A percentile compares a stretch with the other conserved stretches of the same genome.
Conservation (phyloP, 2,329 filamentous ascomycete genomes). For the Plenodomus biglobosus region DNA sequence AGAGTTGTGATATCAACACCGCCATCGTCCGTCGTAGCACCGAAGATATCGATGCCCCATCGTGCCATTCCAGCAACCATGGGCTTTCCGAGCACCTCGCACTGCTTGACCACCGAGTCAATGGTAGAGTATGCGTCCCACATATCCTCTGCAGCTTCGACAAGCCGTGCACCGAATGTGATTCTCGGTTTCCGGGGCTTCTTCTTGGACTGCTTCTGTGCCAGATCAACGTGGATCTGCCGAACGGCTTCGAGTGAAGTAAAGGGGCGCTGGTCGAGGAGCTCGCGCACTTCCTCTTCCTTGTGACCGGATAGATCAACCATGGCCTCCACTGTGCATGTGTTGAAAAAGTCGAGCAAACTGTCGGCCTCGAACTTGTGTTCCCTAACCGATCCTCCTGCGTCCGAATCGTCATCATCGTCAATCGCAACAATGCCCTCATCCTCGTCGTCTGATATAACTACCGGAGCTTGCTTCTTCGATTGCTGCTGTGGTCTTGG, state of each 20-base stretch:
- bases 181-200: slow-evolving; percentile 46
- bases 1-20: slow-evolving; percentile 63
- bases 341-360: slow-evolving; percentile 82
- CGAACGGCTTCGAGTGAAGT: slow-evolving; percentile 64
- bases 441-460: slow-evolving; percentile 35
- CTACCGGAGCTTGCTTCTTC: slow-evolving; percentile 12
- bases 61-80: slow-evolving; percentile 64
- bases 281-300: slow-evolving; percentile 65
- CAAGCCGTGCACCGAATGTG: slow-evolving; percentile 66
- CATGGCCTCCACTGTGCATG: slow-evolving; percentile 72
- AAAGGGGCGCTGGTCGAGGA: slow-evolving; percentile 78
- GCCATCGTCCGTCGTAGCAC: slow-evolving; percentile 56
- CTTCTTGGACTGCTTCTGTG: slow-evolving; percentile 33
- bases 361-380: slow-evolving; percentile 50
- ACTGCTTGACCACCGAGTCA: slow-evolving; percentile 76
- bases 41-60: slow-evolving; percentile 69
- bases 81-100: slow-evolving; percentile 70
- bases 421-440: slow-evolving; percentile 41
- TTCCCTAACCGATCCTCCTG: slow-evolving; percentile 35
- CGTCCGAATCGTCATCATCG: slow-evolving; percentile 50
- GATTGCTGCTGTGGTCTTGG: slow-evolving; percentile 21
- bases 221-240: slow-evolving; percentile 55
- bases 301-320: slow-evolving; percentile 78
- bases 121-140: slow-evolving; percentile 79
- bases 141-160: slow-evolving; percentile 71